A percentile compares a stretch with the other conserved stretches of the same genome.
These are phyloP conservation scores for Apiospora rasikravindrae DNA, from an alignment of 2,329 filamentous ascomycete genomes.

Conservation along the genomic window DNA sequence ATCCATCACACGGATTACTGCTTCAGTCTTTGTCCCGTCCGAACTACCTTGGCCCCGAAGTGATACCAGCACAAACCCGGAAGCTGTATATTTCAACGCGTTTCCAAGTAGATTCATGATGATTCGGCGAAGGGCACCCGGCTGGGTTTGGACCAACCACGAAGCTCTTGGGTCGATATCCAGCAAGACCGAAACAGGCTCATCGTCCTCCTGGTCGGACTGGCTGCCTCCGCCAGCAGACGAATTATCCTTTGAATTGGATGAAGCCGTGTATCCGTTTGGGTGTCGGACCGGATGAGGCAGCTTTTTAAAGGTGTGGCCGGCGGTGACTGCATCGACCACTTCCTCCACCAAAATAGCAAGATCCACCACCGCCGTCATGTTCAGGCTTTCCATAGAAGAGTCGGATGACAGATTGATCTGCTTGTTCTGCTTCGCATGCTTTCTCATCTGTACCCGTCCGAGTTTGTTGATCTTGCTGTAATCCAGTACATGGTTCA, in stretches of 20 bases:
- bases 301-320: constrained; percentile 43
- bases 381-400: constrained; percentile 29
- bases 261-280: background rate
- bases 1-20: constrained; percentile 58
- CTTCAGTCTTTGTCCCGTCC: constrained; percentile 30
- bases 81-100: constrained; percentile 64
- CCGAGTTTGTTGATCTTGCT: constrained; percentile 46
- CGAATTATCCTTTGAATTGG: background rate
- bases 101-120: constrained; percentile 69
- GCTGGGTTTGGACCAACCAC: constrained; percentile 60
- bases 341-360: constrained; percentile 44
- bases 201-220: constrained; percentile 28
- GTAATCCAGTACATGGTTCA: constrained; percentile 55
- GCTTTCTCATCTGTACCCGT: constrained; percentile 30
- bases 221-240: constrained; percentile 23
- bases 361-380: constrained; percentile 40
- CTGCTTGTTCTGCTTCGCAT: constrained; percentile 29
- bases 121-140: constrained; percentile 56
- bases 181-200: constrained; percentile 52
- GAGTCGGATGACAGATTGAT: constrained; percentile 35
- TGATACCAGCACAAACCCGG: constrained; percentile 54
- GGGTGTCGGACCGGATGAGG: background rate
- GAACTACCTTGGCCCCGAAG: constrained; percentile 24
- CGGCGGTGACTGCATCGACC: constrained; percentile 45
- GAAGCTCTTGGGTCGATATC: constrained; percentile 51